Conservation (phyloP, 768 basidiomycete genomes). For the Hygrocybe coccinea region DNA sequence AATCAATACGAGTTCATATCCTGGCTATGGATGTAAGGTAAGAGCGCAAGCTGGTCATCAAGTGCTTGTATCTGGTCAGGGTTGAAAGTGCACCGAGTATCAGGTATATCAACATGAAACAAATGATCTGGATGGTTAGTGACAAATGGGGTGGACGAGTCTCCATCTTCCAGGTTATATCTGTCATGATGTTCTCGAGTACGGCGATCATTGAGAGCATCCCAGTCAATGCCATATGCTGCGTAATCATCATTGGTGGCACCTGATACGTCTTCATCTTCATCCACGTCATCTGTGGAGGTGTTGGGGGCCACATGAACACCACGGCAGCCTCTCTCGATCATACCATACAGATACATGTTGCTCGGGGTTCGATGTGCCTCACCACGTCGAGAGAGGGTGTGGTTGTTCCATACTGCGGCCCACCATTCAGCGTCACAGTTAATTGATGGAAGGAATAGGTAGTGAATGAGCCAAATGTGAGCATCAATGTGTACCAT, state of each 20-base stretch:
- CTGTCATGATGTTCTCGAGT: conserved; percentile 13
- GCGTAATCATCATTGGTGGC: no score
- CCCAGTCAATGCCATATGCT: conserved; percentile 27
- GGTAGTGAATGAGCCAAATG: conserved; percentile 38
- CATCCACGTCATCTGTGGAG: no score
- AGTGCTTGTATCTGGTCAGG: no score
- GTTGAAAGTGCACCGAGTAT: no score
- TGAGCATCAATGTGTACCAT: conserved; percentile 23
- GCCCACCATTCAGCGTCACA: conserved; percentile 29
- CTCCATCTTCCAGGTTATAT: background rate
- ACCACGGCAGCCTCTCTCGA: conserved; percentile 27
- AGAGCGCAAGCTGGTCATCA: no score
- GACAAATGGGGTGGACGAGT: no score
- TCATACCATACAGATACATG: conserved; percentile 31
- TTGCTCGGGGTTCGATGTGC: conserved; percentile 20
- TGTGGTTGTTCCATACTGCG: conserved; percentile 34
- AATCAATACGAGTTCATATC: no score
- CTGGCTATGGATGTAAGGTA: no score
- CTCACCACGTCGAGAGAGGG: conserved; percentile 17
- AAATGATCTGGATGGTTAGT: no score
- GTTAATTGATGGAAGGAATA: conserved; percentile 34
- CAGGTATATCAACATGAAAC: no score
- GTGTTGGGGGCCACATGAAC: no score
- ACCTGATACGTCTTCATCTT: conserved; percentile 7
- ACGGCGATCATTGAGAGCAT: conserved; percentile 10